Evolutionary conservation across 345 rosid genomes (phyloP).

Genomic region (Eutrema heterophyllum): DNA sequence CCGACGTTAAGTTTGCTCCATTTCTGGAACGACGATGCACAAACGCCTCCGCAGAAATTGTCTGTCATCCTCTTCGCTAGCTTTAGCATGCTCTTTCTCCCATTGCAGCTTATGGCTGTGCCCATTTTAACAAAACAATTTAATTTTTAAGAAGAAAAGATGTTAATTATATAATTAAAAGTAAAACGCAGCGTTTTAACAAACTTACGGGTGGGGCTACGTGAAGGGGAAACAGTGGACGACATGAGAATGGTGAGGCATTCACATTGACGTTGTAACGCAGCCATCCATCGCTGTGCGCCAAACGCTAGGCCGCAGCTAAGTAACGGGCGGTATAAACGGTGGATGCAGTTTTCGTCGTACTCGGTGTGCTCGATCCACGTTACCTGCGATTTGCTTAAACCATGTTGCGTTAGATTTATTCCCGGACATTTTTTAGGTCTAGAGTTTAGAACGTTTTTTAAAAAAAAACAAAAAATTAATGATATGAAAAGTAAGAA

Average conservation of each 20-base stretch:
- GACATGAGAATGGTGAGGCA: slow-evolving; percentile 94
- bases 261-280: slow-evolving; percentile 90
- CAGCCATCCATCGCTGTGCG: slow-evolving; percentile 87
- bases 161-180: not conserved
- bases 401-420: not conserved
- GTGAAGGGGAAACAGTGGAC: slow-evolving; percentile 41
- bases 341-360: slow-evolving; percentile 68
- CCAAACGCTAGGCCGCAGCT: slow-evolving; percentile 85
- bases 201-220: slow-evolving; percentile 43
- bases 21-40: slow-evolving; percentile 77
- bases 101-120: slow-evolving; percentile 40
- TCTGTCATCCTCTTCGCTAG: slow-evolving; percentile 92
- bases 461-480: not conserved
- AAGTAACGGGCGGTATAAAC: slow-evolving; percentile 59
- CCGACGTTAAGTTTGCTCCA: slow-evolving; percentile 80
- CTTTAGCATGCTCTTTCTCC: slow-evolving; percentile 90
- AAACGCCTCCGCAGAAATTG: slow-evolving; percentile 92
- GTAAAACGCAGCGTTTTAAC: not conserved
- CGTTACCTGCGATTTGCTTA: slow-evolving; percentile 53
- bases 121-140: not conserved
- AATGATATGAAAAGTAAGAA: not conserved
- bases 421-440: not conserved
- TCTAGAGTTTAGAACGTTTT: too few relatives aligned
- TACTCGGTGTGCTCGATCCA: slow-evolving; percentile 99
- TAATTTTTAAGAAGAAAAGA: not conserved